Evolutionary conservation across 192 early-diverging fungal genomes (phyloP), one percentile per base, ranked within the genome.

Genomic region (Phlyctochytrium planicorne): DNA sequence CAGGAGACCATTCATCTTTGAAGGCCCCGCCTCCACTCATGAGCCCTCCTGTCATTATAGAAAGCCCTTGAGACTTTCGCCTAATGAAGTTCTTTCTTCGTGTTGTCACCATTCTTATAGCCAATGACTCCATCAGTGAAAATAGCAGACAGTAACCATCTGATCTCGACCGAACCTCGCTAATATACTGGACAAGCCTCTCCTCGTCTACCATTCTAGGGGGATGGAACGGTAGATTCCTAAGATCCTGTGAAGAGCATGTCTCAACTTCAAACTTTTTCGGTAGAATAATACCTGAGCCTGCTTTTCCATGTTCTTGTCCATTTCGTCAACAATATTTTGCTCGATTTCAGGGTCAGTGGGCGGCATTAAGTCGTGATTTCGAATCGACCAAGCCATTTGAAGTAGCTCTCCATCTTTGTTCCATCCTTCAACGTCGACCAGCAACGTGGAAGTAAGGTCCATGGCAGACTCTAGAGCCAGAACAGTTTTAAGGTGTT

Each of bases 391-490:
- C 20, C 55, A 57, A 29, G 55, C 55, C 16, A 57, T 14, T 57
- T 65, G 52, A 3, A 55, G 24, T 20, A 71, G 17, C 24, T 71
- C 62, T 25, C 14, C 47, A 57, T 71, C 69, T 20, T 12, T 10
- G 20, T 32, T 35, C 6, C 14, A 30, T 23, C 14, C 36, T 23
- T 65, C 52, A 20, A 57, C 34, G 27, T 71, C 62, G 23, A 65
- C 23, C 29, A 63, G 62, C 2, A 71, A 32, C 4, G 69, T 12
- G 34, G 3, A 0, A 37, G 34, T 32, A 16, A 71, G n/a, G 34
- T 71, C 62, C 6, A 27, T 55, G n/a, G 34, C 25, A 53, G 69
- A 30, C 50, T 71, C 52, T 34, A 71, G 33, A 4, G 3, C 3
- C 20, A 71, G 53, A 2, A 52, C 53, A 2, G 3, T 14, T 33